Conservation (phyloP, 441 rosid species). For the Croton setiger region DNA sequence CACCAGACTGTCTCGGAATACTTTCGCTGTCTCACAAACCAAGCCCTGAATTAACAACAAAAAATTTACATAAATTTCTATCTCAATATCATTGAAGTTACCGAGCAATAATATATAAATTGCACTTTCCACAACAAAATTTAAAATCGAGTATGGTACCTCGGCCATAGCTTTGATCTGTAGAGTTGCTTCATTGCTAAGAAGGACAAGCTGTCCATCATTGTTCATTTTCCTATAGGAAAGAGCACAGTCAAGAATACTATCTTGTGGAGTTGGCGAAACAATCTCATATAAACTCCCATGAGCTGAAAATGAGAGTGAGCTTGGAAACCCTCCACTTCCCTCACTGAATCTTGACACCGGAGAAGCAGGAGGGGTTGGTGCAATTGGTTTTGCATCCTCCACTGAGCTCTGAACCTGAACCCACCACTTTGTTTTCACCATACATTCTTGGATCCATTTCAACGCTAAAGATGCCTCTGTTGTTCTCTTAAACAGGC, state of each 20-base stretch:
- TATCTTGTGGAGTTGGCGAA: slow-evolving; percentile 73
- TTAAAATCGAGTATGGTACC: slow-evolving; percentile 46
- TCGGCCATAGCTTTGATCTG: slow-evolving; percentile 89
- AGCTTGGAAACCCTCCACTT: too few relatives aligned
- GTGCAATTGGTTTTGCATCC: slow-evolving; percentile 46
- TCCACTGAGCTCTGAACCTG: slow-evolving; percentile 61
- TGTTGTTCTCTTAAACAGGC: slow-evolving; percentile 49
- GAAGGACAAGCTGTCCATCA: slow-evolving; percentile 59
- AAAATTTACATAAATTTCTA: too few relatives aligned
- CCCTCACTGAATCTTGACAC: slow-evolving; percentile 32
- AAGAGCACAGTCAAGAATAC: slow-evolving; percentile 64
- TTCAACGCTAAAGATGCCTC: slow-evolving; percentile 59
- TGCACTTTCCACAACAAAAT: too few relatives aligned
- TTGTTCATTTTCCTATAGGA: slow-evolving; percentile 37
- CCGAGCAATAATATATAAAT: too few relatives aligned
- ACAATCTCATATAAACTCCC: slow-evolving; percentile 39
- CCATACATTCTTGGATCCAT: slow-evolving; percentile 77
- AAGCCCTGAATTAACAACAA: slow-evolving; percentile 50
- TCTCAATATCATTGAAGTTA: too few relatives aligned
- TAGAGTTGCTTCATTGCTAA: slow-evolving; percentile 54
- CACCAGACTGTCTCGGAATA: slow-evolving; percentile 64
- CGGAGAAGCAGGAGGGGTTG: slow-evolving; percentile 74
- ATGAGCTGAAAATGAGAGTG: slow-evolving; percentile 30
- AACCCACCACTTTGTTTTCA: slow-evolving; percentile 71
- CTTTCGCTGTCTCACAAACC: slow-evolving; percentile 66